A percentile compares a stretch with the other conserved stretches of the same genome.
phyloP scores from a whole-genome alignment of 1,139 yeast species.

The Hansenula lynferdii region DNA sequence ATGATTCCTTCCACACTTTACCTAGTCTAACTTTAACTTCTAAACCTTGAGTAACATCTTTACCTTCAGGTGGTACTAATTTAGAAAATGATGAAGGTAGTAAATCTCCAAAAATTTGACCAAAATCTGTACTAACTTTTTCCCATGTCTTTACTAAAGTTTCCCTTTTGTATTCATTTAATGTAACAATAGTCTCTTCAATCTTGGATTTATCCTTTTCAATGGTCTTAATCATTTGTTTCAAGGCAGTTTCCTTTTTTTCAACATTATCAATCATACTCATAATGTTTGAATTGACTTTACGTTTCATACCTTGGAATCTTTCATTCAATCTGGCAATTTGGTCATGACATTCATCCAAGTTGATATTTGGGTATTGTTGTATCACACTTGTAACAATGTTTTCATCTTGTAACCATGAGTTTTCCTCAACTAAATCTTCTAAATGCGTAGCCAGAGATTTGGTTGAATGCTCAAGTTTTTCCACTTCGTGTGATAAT shows the following conservation, averaged over 20 bases:
- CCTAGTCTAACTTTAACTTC: slow-evolving; percentile 92
- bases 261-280: slow-evolving; percentile 93
- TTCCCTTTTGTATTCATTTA: slow-evolving; percentile 82
- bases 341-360: slow-evolving; percentile 58
- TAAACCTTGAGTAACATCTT: slow-evolving; percentile 85
- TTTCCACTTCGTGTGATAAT: slow-evolving; percentile 60
- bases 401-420: slow-evolving; percentile 69
- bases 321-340: slow-evolving; percentile 54
- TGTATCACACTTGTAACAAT: slow-evolving; percentile 48
- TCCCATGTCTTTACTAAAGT: slow-evolving; percentile 82
- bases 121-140: slow-evolving; percentile 85
- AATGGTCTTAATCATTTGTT: slow-evolving; percentile 79
- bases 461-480: slow-evolving; percentile 40
- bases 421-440: slow-evolving; percentile 49
- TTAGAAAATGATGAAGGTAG: slow-evolving; percentile 90
- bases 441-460: slow-evolving; percentile 41
- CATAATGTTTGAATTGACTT: slow-evolving; percentile 87
- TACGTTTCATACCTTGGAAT: slow-evolving; percentile 72
- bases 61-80: slow-evolving; percentile 72
- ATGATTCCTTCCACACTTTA: slow-evolving; percentile 91
- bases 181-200: slow-evolving; percentile 78
- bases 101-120: slow-evolving; percentile 84
- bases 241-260: slow-evolving; percentile 75
- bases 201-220: slow-evolving; percentile 89
- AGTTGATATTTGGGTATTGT: slow-evolving; percentile 58